phyloP scores from a whole-genome alignment of 2,329 filamentous ascomycete species.

The Akanthomyces muscarius region DNA sequence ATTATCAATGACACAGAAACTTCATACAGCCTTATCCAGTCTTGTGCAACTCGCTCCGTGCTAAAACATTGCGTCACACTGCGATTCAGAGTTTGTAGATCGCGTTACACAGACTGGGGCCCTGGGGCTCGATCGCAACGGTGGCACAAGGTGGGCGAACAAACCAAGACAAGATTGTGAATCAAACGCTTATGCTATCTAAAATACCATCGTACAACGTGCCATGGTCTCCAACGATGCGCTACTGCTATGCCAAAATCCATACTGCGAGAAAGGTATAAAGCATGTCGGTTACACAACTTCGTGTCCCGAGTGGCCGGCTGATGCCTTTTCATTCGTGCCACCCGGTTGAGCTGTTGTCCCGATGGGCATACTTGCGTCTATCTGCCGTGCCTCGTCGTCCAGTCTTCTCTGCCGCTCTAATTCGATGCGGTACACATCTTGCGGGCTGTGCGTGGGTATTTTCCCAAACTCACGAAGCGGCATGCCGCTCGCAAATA shows the following conservation, averaged over 20 bases:
- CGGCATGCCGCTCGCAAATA: constrained; percentile 21
- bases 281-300: neutral
- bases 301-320: neutral
- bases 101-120: neutral
- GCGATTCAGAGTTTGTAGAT: neutral
- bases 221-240: neutral
- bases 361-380: neutral
- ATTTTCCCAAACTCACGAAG: constrained; percentile 20
- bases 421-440: neutral
- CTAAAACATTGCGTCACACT: neutral
- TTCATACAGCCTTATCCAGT: neutral
- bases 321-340: constrained; percentile 7
- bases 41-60: neutral
- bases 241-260: neutral
- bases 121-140: neutral
- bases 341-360: neutral
- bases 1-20: too few species aligned
- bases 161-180: neutral
- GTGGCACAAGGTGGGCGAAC: neutral
- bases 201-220: neutral
- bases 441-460: constrained; percentile 7
- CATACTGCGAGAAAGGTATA: neutral
- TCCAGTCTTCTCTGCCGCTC: constrained; percentile 4
- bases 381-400: constrained; percentile 2
- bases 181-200: constrained; percentile 7